These are phyloP conservation scores for Trichosporon ovoides DNA, from an alignment of 1,284 basidiomycete genomes.

Conservation along the genomic window DNA sequence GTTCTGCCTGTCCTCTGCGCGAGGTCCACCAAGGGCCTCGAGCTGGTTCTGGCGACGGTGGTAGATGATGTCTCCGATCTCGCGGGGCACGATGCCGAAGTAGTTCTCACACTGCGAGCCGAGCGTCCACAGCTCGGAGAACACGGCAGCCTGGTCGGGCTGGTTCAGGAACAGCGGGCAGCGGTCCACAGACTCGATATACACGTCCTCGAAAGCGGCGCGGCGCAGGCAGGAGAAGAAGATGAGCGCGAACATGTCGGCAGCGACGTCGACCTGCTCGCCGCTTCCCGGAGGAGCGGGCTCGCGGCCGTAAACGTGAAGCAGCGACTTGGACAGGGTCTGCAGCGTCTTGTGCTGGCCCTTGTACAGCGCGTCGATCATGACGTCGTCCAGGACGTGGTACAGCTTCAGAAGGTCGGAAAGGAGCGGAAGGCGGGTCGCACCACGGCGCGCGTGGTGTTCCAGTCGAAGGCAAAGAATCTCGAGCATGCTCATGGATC, in stretches of 20 bases:
- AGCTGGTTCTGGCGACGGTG: slow-evolving; percentile 5
- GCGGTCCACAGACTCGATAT: slow-evolving; percentile 16
- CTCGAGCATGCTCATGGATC: slow-evolving; percentile 5
- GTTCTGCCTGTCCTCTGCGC: background rate
- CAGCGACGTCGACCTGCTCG: slow-evolving; percentile 9
- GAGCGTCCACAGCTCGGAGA: slow-evolving; percentile 16
- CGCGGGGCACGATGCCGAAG: slow-evolving; percentile 15
- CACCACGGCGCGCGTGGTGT: slow-evolving; percentile 7
- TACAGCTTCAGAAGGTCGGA: slow-evolving; percentile 6
- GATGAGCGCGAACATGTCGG: slow-evolving; percentile 15
- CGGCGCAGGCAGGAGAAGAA: slow-evolving; percentile 15
- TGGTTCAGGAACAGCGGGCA: slow-evolving; percentile 13
- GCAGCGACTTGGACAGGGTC: background rate
- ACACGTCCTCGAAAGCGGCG: slow-evolving; percentile 17
- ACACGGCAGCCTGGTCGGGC: slow-evolving; percentile 15
- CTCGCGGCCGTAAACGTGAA: slow-evolving; percentile 4
- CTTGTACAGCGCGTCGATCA: slow-evolving; percentile 13
- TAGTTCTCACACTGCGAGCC: slow-evolving; percentile 18
- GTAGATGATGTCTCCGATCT: slow-evolving; percentile 15
- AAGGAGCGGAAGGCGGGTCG: background rate
- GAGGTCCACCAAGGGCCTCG: slow-evolving; percentile 6
- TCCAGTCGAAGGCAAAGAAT: slow-evolving; percentile 4
- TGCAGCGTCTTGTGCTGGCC: slow-evolving; percentile 8
- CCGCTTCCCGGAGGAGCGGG: background rate
- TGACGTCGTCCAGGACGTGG: slow-evolving; percentile 8